phyloP scores from a whole-genome alignment of 2,329 filamentous ascomycete species.

The Tolypocladium tundrense region DNA sequence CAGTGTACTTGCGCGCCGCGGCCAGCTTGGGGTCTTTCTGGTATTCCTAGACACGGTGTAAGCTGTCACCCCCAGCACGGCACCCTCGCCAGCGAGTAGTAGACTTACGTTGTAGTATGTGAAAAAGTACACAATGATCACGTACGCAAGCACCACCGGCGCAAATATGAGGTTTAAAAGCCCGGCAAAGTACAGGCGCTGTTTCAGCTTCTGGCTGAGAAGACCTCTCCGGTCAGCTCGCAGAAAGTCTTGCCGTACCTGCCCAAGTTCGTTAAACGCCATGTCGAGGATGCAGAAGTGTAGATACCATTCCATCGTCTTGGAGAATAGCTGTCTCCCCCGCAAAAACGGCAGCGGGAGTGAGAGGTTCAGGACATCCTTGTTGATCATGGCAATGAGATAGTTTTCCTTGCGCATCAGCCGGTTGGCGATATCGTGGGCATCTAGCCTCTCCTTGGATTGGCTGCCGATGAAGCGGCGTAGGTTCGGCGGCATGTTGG shows the following conservation, averaged over 20 bases:
- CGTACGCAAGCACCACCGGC: conserved; percentile 78
- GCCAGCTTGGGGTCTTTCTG: conserved; percentile 86
- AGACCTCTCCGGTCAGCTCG: conserved; percentile 71
- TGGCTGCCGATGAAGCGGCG: conserved; percentile 63
- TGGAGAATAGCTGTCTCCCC: conserved; percentile 74
- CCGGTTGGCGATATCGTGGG: conserved; percentile 92
- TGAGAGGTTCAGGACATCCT: conserved; percentile 82
- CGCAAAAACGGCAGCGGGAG: conserved; percentile 76
- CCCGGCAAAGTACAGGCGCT: conserved; percentile 72
- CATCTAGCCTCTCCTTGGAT: conserved; percentile 88
- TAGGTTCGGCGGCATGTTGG: conserved; percentile 39
- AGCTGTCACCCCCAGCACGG: background rate
- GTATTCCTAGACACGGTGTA: conserved; percentile 55
- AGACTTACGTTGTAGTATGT: conserved; percentile 76
- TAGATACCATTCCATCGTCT: conserved; percentile 85
- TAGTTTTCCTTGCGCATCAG: conserved; percentile 97
- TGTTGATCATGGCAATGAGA: conserved; percentile 93
- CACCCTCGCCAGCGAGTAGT: background rate
- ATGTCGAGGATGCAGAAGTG: conserved; percentile 86
- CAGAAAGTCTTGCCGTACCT: conserved; percentile 77
- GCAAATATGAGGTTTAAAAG: conserved; percentile 79
- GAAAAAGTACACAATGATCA: conserved; percentile 84
- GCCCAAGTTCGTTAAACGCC: conserved; percentile 81
- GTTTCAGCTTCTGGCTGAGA: conserved; percentile 67
- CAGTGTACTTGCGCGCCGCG: conserved; percentile 76